Conservation (phyloP, 106 monocot genomes). For the Vanilla planifolia region DNA sequence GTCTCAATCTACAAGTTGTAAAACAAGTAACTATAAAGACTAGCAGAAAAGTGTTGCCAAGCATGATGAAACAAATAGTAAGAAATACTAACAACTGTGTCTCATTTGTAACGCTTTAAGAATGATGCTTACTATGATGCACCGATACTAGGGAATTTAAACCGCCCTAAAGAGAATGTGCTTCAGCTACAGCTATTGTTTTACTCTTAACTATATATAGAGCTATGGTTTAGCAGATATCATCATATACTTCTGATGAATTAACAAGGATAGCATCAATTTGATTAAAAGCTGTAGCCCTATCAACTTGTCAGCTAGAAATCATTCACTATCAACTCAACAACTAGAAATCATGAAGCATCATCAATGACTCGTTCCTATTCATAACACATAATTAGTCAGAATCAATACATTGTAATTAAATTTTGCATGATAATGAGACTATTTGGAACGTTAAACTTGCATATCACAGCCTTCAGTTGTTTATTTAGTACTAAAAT, state of each 20-base stretch:
- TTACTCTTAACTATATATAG: not conserved
- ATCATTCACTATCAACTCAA: not conserved
- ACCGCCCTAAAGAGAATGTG: not conserved
- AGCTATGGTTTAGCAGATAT: not conserved
- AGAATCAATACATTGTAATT: not conserved
- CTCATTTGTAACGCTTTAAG: not conserved
- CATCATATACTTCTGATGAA: not conserved
- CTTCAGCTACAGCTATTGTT: too few relatives aligned
- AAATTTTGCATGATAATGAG: too few relatives aligned
- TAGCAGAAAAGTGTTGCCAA: too few relatives aligned
- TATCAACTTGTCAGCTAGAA: not conserved
- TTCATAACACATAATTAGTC: not conserved
- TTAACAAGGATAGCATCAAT: not conserved
- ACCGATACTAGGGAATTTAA: not conserved
- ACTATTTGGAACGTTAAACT: too few relatives aligned
- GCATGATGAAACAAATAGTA: not conserved
- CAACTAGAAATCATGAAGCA: not conserved
- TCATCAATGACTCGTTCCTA: not conserved
- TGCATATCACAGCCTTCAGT: too few relatives aligned
- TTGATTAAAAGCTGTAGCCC: not conserved
- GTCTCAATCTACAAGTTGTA: slow-evolving; percentile 69
- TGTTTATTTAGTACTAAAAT: too few relatives aligned
- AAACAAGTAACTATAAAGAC: too few relatives aligned
- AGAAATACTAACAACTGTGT: not conserved
- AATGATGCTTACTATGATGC: not conserved